Base-by-base conservation (phyloP, 2,329 filamentous ascomycete species). In the Pseudohalonectria lignicola region DNA sequence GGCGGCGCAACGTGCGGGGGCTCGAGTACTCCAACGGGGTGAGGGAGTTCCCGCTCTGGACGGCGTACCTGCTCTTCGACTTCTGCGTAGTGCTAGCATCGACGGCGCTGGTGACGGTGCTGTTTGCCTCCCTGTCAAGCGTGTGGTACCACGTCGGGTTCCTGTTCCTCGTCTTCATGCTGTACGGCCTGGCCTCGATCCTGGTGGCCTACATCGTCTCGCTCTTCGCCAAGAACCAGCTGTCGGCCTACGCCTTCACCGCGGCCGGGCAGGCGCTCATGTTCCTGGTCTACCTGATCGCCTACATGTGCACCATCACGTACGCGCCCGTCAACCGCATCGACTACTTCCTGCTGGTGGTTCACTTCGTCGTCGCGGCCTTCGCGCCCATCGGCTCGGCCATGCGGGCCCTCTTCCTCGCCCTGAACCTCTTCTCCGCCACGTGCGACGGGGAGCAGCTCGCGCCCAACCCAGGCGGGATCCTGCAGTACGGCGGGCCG, bases 11-110 rank as follows among this genome's bases (percentile, higher is more conserved):
- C 45, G 85, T 95, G 18, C 76, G 88, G 37, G 82, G 83, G 13
- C 65, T 95, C 21, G 82, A 95, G 56, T 95, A 94, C 59, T 93
- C 85, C 39, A 95, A 94, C 52, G 88, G 88, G 34, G 86, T 94
- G 20, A 71, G 84, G 11, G 80, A 84, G 1, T 65, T 84, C 8
- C 86, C 87, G 1, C 65, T 95, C 2, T 95, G 90, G 88, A 59
- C 85, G 5, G 85, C 88, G 2, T 93, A 95, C 52, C 67, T 82
- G 1, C 52, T 67, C 0, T 94, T 94, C 51, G 88, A 95, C 60
- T 86, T 88, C 45, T 54, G 74, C 31, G 77, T 93, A 40, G 79
- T 86, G 1, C 53, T 93, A 12, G 49, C 75, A 4, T 73, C 78
- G 19, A 78, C 79, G 16, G 76, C 77, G 7, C 50, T 92, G 9